phyloP scores from a whole-genome alignment of 805 yeast genomes.

The Wickerhamomyces chambardii region DNA sequence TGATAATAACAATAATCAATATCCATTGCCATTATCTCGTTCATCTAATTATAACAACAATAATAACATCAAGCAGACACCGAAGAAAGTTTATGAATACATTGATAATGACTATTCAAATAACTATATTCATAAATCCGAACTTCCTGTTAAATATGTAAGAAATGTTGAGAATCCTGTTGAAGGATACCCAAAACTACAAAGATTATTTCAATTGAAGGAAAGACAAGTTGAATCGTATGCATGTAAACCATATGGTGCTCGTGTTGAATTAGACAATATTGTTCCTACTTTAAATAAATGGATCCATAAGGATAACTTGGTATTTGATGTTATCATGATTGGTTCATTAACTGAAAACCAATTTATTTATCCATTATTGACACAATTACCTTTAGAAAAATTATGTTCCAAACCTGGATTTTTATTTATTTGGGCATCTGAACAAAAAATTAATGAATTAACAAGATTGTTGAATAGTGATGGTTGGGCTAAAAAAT shows the following conservation, averaged over 20 bases:
- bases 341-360: slow-evolving; percentile 78
- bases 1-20: too few species aligned
- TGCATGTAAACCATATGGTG: slow-evolving; percentile 60
- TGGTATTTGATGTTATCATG: slow-evolving; percentile 86
- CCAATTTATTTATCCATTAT: slow-evolving; percentile 53
- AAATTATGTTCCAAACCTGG: slow-evolving; percentile 80
- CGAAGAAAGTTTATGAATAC: slow-evolving; percentile 12
- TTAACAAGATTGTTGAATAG: slow-evolving; percentile 43
- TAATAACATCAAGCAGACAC: background rate
- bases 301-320: slow-evolving; percentile 51
- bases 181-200: slow-evolving; percentile 82
- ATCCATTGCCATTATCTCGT: too few species aligned
- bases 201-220: slow-evolving; percentile 58
- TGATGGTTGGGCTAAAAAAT: slow-evolving; percentile 54
- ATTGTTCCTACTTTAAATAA: slow-evolving; percentile 47
- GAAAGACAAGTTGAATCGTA: slow-evolving; percentile 41
- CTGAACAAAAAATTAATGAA: slow-evolving; percentile 62
- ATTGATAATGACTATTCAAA: slow-evolving; percentile 70
- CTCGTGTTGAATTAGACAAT: slow-evolving; percentile 37
- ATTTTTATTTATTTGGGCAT: slow-evolving; percentile 80
- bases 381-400: slow-evolving; percentile 61
- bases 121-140: slow-evolving; percentile 53
- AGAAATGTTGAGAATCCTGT: slow-evolving; percentile 59
- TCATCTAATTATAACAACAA: too few species aligned
- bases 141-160: slow-evolving; percentile 53